These are phyloP conservation scores for Arthrobotrys sphaeroides DNA, from an alignment of 2,329 filamentous ascomycete species.

Conservation along the genomic window DNA sequence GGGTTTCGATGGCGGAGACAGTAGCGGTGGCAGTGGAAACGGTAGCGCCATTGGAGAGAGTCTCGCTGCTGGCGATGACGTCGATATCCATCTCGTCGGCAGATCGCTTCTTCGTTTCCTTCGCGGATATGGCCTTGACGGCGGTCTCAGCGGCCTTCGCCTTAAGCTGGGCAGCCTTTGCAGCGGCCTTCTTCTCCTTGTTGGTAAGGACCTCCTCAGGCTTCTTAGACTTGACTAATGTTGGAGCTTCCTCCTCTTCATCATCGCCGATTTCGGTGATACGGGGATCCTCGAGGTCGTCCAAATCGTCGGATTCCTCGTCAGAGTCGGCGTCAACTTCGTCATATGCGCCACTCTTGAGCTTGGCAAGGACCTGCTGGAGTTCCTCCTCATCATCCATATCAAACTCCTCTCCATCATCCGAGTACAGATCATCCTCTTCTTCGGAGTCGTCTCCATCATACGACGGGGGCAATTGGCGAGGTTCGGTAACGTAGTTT, in stretches of 20 bases:
- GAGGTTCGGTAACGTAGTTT: conserved; percentile 79
- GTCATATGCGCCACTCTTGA: conserved; percentile 34
- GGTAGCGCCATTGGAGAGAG: conserved; percentile 30
- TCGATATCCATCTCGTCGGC: conserved; percentile 70
- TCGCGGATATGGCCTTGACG: conserved; percentile 65
- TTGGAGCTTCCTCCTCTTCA: conserved; percentile 77
- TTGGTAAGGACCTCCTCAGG: conserved; percentile 67
- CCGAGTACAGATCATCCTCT: conserved; percentile 70
- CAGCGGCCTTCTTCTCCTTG: conserved; percentile 66
- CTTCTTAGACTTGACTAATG: conserved; percentile 66
- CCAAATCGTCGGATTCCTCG: conserved; percentile 78
- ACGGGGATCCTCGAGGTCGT: conserved; percentile 79
- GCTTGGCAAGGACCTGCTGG: conserved; percentile 22
- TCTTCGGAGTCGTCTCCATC: conserved; percentile 66
- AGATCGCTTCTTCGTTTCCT: conserved; percentile 87
- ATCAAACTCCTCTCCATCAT: conserved; percentile 60
- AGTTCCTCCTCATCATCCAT: conserved; percentile 62
- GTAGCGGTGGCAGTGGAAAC: conserved; percentile 18
- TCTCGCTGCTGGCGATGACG: conserved; percentile 68
- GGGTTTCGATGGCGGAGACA: conserved; percentile 58
- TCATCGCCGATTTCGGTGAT: conserved; percentile 71
- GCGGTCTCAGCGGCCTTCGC: conserved; percentile 67
- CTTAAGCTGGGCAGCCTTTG: conserved; percentile 61
- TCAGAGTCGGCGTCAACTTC: conserved; percentile 64
- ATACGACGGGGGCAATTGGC: conserved; percentile 66